Percentiles rank a stretch among this genome's conserved stretches.
These are phyloP conservation scores for Epichloe sp. DNA, from an alignment of 2,329 filamentous ascomycete genomes.

Conservation along the genomic window DNA sequence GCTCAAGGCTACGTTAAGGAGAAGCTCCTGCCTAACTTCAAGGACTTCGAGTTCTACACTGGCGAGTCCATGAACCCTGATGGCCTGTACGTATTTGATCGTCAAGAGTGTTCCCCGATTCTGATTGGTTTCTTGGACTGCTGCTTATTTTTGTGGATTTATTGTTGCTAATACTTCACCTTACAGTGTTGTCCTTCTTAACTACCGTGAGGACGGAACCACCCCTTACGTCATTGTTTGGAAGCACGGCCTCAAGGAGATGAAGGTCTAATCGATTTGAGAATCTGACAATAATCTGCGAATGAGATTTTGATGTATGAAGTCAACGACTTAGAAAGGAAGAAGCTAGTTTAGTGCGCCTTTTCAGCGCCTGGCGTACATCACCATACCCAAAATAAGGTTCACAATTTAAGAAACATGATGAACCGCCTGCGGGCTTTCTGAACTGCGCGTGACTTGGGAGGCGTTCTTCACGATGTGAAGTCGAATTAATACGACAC, in stretches of 20 bases:
- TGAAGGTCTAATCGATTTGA: slow-evolving; percentile 64
- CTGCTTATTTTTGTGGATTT: background rate
- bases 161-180: slow-evolving; percentile 1
- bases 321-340: slow-evolving; percentile 4
- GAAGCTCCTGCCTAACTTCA: slow-evolving; percentile 70
- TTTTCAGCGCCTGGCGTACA: slow-evolving; percentile 6
- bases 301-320: slow-evolving; percentile 4
- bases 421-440: background rate
- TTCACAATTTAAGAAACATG: slow-evolving; percentile 2
- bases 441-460: background rate
- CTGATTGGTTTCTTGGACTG: too few species aligned
- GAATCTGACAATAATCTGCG: background rate
- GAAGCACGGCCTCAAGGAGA: slow-evolving; percentile 84
- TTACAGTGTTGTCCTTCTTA: slow-evolving; percentile 70
- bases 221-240: slow-evolving; percentile 84
- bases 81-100: slow-evolving; percentile 59
- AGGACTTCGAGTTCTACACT: slow-evolving; percentile 90
- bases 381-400: slow-evolving; percentile 7
- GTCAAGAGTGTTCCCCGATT: background rate
- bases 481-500: too few species aligned
- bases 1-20: slow-evolving; percentile 68
- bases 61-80: slow-evolving; percentile 88
- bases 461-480: too few species aligned
- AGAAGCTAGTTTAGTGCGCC: slow-evolving; percentile 2
- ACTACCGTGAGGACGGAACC: slow-evolving; percentile 93